These are phyloP conservation scores for Serendipita sp. DNA, from an alignment of 768 basidiomycete genomes.

Conservation along the genomic window DNA sequence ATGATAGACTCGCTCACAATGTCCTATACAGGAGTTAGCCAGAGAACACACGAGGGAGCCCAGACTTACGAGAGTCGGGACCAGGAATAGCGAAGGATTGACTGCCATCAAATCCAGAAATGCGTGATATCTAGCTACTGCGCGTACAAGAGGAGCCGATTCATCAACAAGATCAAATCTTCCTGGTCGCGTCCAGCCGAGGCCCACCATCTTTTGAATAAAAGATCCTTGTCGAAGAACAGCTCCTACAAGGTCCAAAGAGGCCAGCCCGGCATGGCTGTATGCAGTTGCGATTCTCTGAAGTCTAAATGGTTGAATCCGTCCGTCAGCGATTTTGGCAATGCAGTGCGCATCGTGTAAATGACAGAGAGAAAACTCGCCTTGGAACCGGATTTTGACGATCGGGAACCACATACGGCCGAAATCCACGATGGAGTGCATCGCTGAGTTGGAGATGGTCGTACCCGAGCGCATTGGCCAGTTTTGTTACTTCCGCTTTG, in stretches of 20 bases:
- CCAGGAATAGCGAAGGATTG: conserved; percentile 7
- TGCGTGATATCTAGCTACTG: conserved; percentile 13
- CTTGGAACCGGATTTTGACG: too few relatives aligned
- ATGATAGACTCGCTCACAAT: not conserved
- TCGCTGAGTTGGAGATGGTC: not conserved
- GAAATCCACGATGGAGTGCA: not conserved
- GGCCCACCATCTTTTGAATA: conserved; percentile 8
- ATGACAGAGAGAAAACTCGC: too few relatives aligned
- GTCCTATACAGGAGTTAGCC: not conserved
- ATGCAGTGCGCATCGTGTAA: not conserved
- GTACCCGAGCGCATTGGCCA: not conserved
- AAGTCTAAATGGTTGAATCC: not conserved
- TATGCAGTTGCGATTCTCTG: not conserved
- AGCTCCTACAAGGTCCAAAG: conserved; percentile 5
- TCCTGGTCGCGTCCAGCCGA: conserved; percentile 10
- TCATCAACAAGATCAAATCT: conserved; percentile 6
- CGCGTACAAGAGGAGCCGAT: not conserved
- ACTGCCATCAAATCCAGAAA: conserved; percentile 13
- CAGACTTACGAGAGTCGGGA: conserved; percentile 12
- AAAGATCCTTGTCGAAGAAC: conserved; percentile 12
- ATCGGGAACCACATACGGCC: too few relatives aligned
- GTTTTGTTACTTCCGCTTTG: not conserved
- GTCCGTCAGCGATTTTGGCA: not conserved
- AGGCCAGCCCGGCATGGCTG: not conserved
- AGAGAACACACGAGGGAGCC: not conserved